phyloP scores from a whole-genome alignment of 176 grass and related monocot species.

The Phoenix roebelenii region DNA sequence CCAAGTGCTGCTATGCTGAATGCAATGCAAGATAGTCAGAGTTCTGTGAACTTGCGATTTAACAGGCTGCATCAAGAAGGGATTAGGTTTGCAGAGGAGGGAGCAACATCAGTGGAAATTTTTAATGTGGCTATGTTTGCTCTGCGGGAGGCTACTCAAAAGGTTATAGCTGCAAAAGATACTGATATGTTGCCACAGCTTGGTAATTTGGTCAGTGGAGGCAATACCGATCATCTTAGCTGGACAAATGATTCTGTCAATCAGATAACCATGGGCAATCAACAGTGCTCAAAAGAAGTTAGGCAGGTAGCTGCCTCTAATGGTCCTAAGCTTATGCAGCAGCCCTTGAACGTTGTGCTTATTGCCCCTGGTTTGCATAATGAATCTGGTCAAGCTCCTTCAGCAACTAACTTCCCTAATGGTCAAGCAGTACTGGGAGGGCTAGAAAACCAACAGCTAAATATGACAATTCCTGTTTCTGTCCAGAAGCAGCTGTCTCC shows the following conservation, averaged over 20 bases:
- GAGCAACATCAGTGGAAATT: conserved; percentile 66
- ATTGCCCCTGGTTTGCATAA: conserved; percentile 29
- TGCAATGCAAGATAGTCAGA: conserved; percentile 13
- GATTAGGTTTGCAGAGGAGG: conserved; percentile 79
- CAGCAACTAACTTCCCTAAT: conserved; percentile 8
- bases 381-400: conserved; percentile 9
- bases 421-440: conserved; percentile 1
- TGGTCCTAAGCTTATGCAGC: conserved; percentile 23
- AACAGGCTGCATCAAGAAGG: conserved; percentile 66
- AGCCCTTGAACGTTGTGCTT: conserved; percentile 32
- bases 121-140: conserved; percentile 74
- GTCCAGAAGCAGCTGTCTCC: conserved; percentile 7
- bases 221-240: neutral
- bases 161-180: conserved; percentile 54
- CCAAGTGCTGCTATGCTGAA: conserved; percentile 14
- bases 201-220: no score
- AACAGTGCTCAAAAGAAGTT: conserved; percentile 21
- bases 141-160: conserved; percentile 62
- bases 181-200: conserved; percentile 1
- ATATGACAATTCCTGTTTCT: conserved; percentile 6
- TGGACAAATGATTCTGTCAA: conserved; percentile 2
- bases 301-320: conserved; percentile 8
- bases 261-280: conserved; percentile 2
- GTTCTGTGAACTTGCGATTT: conserved; percentile 43
- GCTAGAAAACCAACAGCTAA: conserved; percentile 10